Evolutionary conservation across 179 eudicot genomes (phyloP).

Genomic region (Silene vulgaris): DNA sequence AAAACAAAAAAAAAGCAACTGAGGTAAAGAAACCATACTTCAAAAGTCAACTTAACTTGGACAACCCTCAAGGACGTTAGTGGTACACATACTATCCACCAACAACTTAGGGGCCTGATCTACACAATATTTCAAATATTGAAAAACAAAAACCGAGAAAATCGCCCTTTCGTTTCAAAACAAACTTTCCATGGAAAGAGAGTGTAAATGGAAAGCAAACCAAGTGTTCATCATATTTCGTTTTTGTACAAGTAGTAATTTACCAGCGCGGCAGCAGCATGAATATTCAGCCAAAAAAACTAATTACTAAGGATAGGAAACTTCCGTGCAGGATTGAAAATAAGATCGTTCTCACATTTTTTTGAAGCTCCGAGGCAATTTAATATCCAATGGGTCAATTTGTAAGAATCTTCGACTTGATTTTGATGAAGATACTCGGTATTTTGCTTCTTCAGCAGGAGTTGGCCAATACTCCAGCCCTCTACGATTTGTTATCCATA

Average conservation of each 20-base stretch:
- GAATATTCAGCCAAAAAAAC: slow-evolving; percentile 1
- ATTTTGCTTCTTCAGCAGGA: slow-evolving; percentile 83
- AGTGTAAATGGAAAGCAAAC: background rate
- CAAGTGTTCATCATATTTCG: too few relatives aligned
- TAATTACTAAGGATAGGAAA: slow-evolving; percentile 13
- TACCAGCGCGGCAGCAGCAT: slow-evolving; percentile 8
- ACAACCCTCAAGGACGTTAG: background rate
- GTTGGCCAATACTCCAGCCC: slow-evolving; percentile 97
- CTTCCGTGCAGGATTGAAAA: background rate
- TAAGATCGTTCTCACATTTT: slow-evolving; percentile 51
- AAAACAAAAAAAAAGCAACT: background rate
- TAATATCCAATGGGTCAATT: slow-evolving; percentile 33
- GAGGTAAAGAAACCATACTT: background rate
- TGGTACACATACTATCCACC: background rate
- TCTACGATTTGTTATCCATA: slow-evolving; percentile 89
- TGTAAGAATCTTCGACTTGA: slow-evolving; percentile 33
- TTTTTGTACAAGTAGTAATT: background rate
- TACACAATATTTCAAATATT: too few relatives aligned
- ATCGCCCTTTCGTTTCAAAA: too few relatives aligned
- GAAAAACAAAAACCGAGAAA: too few relatives aligned
- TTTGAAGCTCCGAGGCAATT: slow-evolving; percentile 74
- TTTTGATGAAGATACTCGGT: slow-evolving; percentile 45
- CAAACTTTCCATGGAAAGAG: background rate
- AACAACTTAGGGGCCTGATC: background rate
- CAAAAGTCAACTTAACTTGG: background rate